Conservation (phyloP, 2,329 filamentous ascomycete genomes). For the Colletotrichum sp. region DNA sequence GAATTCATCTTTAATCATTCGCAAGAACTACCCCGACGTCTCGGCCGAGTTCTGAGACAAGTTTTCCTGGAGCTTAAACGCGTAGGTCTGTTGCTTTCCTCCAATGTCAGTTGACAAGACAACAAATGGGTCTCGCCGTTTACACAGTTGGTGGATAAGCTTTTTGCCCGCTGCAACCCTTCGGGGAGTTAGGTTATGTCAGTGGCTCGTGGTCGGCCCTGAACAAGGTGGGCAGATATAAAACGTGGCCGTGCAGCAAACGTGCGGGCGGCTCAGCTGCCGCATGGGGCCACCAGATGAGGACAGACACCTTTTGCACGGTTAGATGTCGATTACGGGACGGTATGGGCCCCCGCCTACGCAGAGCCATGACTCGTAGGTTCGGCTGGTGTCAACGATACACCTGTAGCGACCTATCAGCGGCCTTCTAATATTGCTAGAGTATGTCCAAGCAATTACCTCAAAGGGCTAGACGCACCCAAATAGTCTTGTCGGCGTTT, state of each 20-base stretch:
- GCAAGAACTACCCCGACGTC: neutral
- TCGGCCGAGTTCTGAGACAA: neutral
- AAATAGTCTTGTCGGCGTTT: neutral
- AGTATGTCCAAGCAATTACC: neutral
- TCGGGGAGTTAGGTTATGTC: neutral
- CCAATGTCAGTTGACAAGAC: neutral
- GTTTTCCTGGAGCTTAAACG: neutral
- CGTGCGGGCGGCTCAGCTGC: neutral
- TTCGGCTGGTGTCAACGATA: neutral
- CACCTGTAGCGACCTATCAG: slow-evolving; percentile 1
- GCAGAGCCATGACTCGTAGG: neutral
- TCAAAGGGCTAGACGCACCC: neutral
- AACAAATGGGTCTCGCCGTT: neutral
- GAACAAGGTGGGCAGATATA: neutral
- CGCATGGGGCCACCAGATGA: neutral
- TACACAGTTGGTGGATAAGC: neutral
- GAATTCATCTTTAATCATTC: neutral
- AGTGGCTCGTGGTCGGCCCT: neutral
- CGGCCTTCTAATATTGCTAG: neutral
- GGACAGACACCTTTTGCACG: neutral
- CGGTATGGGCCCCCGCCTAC: neutral
- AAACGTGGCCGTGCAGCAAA: neutral
- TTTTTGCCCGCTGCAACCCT: neutral
- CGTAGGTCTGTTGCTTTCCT: neutral
- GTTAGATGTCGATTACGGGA: neutral